Evolutionary conservation across 306 rosid genomes (phyloP).

Genomic region (Mimosa bimucronata): DNA sequence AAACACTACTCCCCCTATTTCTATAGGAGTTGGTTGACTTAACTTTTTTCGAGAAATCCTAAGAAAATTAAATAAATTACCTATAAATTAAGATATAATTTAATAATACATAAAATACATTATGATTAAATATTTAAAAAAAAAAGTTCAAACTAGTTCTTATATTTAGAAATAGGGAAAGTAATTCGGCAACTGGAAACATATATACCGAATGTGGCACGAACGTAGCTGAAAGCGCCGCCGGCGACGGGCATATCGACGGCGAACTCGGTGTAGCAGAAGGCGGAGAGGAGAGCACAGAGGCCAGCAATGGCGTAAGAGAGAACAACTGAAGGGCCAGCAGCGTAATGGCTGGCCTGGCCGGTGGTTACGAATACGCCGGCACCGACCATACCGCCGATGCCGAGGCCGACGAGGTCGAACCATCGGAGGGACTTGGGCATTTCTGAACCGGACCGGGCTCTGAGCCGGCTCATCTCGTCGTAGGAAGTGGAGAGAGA

Average conservation of each 20-base stretch:
- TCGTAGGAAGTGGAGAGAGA: conserved; percentile 77
- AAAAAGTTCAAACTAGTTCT: no score
- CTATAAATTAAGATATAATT: no score
- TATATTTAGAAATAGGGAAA: no score
- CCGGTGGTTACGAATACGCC: conserved; percentile 89
- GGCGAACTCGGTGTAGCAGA: conserved; percentile 97
- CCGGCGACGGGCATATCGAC: conserved; percentile 97
- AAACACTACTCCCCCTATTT: no score
- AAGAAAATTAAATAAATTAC: no score
- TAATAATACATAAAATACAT: no score
- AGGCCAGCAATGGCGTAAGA: conserved; percentile 97
- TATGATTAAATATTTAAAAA: no score
- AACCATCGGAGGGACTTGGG: conserved; percentile 75
- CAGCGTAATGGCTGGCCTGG: conserved; percentile 52
- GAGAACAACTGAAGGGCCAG: conserved; percentile 77
- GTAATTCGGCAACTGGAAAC: background rate
- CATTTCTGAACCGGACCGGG: conserved; percentile 75
- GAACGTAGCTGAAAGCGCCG: conserved; percentile 95
- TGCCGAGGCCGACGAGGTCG: conserved; percentile 75
- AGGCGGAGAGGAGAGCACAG: conserved; percentile 93
- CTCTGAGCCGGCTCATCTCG: conserved; percentile 59
- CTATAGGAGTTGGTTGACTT: no score
- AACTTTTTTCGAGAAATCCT: no score
- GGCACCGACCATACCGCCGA: conserved; percentile 97
- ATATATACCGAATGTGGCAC: conserved; percentile 85